Percentiles rank a stretch among this genome's conserved stretches.
These are phyloP conservation scores for Cydonia oblonga DNA, from an alignment of 331 rosid genomes.

Conservation along the genomic window DNA sequence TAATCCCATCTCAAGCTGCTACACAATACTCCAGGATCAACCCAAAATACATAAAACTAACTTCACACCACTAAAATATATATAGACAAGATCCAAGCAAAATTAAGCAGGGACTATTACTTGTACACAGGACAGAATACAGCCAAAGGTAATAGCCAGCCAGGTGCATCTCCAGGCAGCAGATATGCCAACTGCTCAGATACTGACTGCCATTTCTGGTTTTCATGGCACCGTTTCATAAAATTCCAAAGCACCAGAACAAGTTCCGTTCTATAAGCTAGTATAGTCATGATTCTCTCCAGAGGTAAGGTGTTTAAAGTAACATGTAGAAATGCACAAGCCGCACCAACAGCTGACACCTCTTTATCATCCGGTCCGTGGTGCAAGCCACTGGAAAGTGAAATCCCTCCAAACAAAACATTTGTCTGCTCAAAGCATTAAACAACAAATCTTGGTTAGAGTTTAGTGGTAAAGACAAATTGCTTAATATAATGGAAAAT, in stretches of 20 bases:
- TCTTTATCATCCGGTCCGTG: slow-evolving; percentile 58
- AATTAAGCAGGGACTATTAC: slow-evolving; percentile 32
- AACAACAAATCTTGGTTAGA: not conserved
- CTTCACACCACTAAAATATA: slow-evolving; percentile 3
- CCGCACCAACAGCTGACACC: slow-evolving; percentile 86
- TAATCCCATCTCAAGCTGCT: slow-evolving; percentile 19
- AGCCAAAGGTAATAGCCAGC: slow-evolving; percentile 91
- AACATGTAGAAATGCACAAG: slow-evolving; percentile 81
- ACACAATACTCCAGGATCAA: not conserved
- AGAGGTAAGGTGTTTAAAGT: slow-evolving; percentile 72
- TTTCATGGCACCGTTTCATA: slow-evolving; percentile 82
- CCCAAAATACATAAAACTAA: slow-evolving; percentile 4
- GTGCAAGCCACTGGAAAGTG: slow-evolving; percentile 32
- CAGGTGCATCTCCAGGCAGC: slow-evolving; percentile 85
- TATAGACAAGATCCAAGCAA: slow-evolving; percentile 4
- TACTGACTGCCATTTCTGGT: slow-evolving; percentile 72
- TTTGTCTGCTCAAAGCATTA: slow-evolving; percentile 44
- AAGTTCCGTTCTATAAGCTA: slow-evolving; percentile 93
- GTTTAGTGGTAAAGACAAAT: not conserved
- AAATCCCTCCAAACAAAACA: slow-evolving; percentile 69
- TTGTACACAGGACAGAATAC: slow-evolving; percentile 99
- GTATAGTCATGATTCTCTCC: slow-evolving; percentile 85
- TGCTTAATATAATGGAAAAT: not conserved
- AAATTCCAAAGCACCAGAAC: slow-evolving; percentile 92
- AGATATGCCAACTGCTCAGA: slow-evolving; percentile 60